Percentiles rank a stretch among this genome's conserved stretches.
Conservation (phyloP, 2,329 filamentous ascomycete species). For the Phialocephala sp. region DNA sequence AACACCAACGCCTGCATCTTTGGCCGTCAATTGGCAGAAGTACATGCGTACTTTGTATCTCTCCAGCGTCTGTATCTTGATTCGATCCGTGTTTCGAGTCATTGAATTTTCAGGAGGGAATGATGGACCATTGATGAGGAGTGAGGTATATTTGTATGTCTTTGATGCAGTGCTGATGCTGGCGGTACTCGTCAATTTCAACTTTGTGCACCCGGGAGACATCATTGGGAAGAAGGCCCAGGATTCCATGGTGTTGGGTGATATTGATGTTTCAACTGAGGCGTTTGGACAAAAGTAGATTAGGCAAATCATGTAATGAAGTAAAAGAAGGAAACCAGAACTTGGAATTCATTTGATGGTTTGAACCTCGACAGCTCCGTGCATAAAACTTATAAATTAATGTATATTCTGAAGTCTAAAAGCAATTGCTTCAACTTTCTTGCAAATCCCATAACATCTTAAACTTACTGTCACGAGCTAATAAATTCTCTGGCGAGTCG, state of each 20-base stretch:
- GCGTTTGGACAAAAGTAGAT: no score
- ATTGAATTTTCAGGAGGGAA: conserved; percentile 54
- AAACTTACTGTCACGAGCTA: neutral
- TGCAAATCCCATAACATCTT: neutral
- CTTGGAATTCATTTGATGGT: no score
- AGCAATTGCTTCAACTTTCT: neutral
- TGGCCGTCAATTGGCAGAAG: conserved; percentile 30
- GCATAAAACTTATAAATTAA: no score
- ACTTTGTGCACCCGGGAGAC: conserved; percentile 42
- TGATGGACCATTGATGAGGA: conserved; percentile 48
- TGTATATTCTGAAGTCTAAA: no score
- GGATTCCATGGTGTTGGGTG: no score
- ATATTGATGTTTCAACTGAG: no score
- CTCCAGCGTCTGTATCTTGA: conserved; percentile 50
- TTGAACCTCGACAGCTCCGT: no score
- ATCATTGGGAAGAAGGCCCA: neutral
- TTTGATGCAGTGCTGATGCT: conserved; percentile 52
- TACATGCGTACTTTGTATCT: conserved; percentile 49
- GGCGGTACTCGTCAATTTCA: conserved; percentile 44
- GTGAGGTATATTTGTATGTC: conserved; percentile 50
- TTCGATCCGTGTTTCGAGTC: conserved; percentile 53
- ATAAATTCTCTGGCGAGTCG: neutral
- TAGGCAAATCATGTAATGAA: no score
- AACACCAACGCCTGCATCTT: conserved; percentile 1
- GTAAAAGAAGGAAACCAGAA: no score